Base-by-base conservation (phyloP, 1,284 basidiomycete species). In the Sparassis latifolia region DNA sequence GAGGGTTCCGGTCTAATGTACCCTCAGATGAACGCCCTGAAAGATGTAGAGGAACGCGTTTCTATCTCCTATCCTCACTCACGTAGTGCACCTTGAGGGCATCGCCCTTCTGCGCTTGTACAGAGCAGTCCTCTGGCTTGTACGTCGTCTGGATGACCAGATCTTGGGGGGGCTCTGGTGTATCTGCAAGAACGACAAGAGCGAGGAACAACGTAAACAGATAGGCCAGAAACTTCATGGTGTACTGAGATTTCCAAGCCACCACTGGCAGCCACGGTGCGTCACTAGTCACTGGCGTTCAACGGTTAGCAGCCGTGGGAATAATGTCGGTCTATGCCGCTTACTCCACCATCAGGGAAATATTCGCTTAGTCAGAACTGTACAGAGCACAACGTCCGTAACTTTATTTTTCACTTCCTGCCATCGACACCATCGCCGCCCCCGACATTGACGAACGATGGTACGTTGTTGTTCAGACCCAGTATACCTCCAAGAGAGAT, bases 11-110 rank as follows among this genome's bases (percentile, higher is more conserved):
- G 86, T 89, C 84, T 92, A 45, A 10, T 43, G 2, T 41, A 2
- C 28, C 33, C 43, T 47, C 30, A 42, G 20, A 33, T 6, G 41
- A 3, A 27, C 37, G 35, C 20, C 10, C 29, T 9, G 12, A 42
- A 32, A 44, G 52, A 46, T 45, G 27, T 27, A 33, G 33, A 50
- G 42, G 33, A 7, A 32, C 10, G n/a, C 41, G 7, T 30, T 28
- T 0, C 10, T 4, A n/a, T 9, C n/a, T 12, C 9, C n/a, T 4
- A 28, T 32, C 3, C 6, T n/a, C 12, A 77, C 84, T 60, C 66
- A 89, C 88, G 60, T 90, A 90, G 76, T 90, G 88, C 56, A 93
- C 88, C 56, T 77, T 64, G 57, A 93, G 75, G 42, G 69, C 61
- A 64, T 92, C 89, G 0, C 86, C 88, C 40, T 74, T 79, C 62